phyloP scores from a whole-genome alignment of 2,329 filamentous ascomycete species.

The Trichophyton simii region DNA sequence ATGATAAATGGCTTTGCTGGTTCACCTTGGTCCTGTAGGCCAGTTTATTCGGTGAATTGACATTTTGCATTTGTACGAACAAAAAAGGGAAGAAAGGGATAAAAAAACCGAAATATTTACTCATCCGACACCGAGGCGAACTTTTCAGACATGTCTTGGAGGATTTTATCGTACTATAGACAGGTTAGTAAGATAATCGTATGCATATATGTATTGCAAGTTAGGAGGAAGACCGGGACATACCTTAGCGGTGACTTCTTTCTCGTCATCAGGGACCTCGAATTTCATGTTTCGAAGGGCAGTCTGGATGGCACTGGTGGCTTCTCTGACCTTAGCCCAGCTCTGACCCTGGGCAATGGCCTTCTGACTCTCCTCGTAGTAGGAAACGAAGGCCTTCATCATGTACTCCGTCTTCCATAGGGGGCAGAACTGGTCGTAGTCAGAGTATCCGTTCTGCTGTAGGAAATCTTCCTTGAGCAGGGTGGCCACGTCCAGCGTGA shows the following conservation, averaged over 20 bases:
- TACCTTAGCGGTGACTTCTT: conserved; percentile 72
- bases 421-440: conserved; percentile 98
- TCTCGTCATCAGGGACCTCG: conserved; percentile 76
- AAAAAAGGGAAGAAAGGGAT: neutral
- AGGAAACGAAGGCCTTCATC: conserved; percentile 99
- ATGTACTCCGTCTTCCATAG: conserved; percentile 99
- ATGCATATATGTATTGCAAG: conserved; percentile 5
- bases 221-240: conserved; percentile 17
- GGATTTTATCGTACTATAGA: conserved; percentile 71
- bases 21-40: conserved; percentile 3
- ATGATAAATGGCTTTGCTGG: neutral
- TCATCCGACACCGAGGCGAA: conserved; percentile 94
- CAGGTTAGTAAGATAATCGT: conserved; percentile 26
- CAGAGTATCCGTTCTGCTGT: conserved; percentile 97
- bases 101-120: conserved; percentile 37
- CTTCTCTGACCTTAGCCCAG: conserved; percentile 88
- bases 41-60: neutral
- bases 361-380: conserved; percentile 96
- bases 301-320: conserved; percentile 73
- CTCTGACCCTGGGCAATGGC: conserved; percentile 78
- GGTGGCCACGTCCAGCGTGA: conserved; percentile 81
- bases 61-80: neutral
- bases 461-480: conserved; percentile 97
- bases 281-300: conserved; percentile 91
- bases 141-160: conserved; percentile 90